Percentiles rank a stretch among this genome's conserved stretches.
Evolutionary conservation across 495 filamentous ascomycete genomes (phyloP).

Genomic region (Arthonia radiata): DNA sequence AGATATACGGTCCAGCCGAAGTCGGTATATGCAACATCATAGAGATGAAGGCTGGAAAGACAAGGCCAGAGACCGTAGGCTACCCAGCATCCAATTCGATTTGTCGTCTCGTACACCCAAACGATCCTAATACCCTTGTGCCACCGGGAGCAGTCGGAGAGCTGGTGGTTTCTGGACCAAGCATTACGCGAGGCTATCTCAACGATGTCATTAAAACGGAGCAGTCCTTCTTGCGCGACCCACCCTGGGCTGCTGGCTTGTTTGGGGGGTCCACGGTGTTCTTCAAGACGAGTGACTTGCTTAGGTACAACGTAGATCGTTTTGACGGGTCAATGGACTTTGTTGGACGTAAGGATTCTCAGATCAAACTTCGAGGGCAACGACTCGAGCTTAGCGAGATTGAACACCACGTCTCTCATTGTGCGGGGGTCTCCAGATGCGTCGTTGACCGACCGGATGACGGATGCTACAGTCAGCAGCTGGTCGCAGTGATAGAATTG

Average conservation of each 20-base stretch:
- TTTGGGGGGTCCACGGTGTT: too few species aligned
- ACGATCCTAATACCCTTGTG: conserved; percentile 21
- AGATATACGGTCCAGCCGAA: conserved; percentile 33
- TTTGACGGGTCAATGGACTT: too few species aligned
- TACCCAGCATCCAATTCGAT: conserved; percentile 17
- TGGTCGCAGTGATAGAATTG: too few species aligned
- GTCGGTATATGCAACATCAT: conserved; percentile 10
- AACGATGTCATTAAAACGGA: too few species aligned
- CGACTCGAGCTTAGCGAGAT: conserved; percentile 41
- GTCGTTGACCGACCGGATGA: too few species aligned
- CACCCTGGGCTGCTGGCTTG: too few species aligned
- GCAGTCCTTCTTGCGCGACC: too few species aligned
- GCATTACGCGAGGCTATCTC: conserved; percentile 16
- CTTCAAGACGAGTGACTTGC: too few species aligned
- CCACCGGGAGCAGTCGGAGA: conserved; percentile 26
- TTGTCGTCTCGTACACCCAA: conserved; percentile 25
- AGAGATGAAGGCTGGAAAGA: conserved; percentile 2
- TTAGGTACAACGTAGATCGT: too few species aligned
- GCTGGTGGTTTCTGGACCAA: conserved; percentile 20
- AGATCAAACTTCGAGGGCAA: conserved; percentile 41
- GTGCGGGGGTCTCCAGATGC: too few species aligned
- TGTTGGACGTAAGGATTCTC: conserved; percentile 35
- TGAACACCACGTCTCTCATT: conserved; percentile 32
- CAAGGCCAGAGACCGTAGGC: conserved; percentile 1
- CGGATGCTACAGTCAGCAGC: too few species aligned